Base-by-base conservation (phyloP, 345 rosid genomes). In the Populus deltoides region DNA sequence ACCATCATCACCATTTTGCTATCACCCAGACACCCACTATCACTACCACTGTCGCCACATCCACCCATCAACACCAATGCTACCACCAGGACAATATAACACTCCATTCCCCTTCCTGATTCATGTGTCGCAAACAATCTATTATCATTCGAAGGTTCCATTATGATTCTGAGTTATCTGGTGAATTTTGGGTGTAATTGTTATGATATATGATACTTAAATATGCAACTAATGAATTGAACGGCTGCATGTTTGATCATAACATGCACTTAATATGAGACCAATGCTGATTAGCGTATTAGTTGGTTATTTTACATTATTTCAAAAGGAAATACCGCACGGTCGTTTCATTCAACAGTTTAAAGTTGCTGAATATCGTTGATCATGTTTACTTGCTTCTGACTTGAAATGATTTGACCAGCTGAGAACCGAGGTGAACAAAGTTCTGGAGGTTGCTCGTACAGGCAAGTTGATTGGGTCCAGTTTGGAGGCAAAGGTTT, bases 371-470 rank as follows among this genome's bases (percentile, higher is more conserved):
- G 7, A 9, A 18, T 72, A 11, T 51, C 20, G 57, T 27, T 65
- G 69, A 47, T 41, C 24, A 31, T 45, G 16, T 75, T 57, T 66
- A 17, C 17, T 66, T 78, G 43, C 71, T 74, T 71, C 75, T 82
- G 39, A 75, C 70, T 71, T 31, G 18, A 70, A 51, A 57, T 31
- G 70, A 31, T 51, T 77, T 79, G 67, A 71, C 73, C 92, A 94
- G 96, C 87, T 95, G 84, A 90, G 99, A 83, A 92, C 92, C 2
- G 98, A 95, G 95, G 97, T 95, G 85, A 95, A 95, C 78, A 95
- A 93, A 79, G 94, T 92, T 72, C 73, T 95, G 82, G 99, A 92
- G 89, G 80, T 84, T 70, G 99, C 98, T 87, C 96, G 98, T 55
- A 83, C 81, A 7, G 92, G 79, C 81, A 95, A 93, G 84, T 75